phyloP scores from a whole-genome alignment of 352 stramenopile genomes.

The Saprolegnia parasitica region DNA sequence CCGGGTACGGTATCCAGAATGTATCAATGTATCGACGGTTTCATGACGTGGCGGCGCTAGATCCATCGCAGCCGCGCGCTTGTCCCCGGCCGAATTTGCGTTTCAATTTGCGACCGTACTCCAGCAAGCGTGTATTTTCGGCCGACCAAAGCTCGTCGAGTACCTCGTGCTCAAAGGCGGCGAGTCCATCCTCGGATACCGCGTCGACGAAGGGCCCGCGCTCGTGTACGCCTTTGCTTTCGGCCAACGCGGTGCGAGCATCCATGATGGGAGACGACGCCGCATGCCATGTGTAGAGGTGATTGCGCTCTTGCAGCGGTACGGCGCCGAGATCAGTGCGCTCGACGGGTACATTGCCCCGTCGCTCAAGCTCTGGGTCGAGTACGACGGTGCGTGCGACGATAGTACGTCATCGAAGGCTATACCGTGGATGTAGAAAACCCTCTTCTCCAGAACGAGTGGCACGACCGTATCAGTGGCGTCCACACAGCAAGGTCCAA shows the following conservation, averaged over 20 bases:
- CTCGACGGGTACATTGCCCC: slow-evolving; percentile 45
- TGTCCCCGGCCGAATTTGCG: slow-evolving; percentile 43
- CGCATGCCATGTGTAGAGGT: slow-evolving; percentile 30
- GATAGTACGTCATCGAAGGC: neutral
- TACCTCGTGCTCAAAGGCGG: slow-evolving; percentile 54
- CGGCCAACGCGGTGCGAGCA: slow-evolving; percentile 34
- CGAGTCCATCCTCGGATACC: slow-evolving; percentile 50
- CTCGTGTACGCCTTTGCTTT: slow-evolving; percentile 64
- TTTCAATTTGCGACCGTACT: slow-evolving; percentile 66
- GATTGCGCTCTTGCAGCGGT: slow-evolving; percentile 33
- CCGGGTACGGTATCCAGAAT: neutral
- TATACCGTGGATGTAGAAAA: slow-evolving; percentile 1
- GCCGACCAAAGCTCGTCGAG: slow-evolving; percentile 37
- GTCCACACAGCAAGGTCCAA: neutral
- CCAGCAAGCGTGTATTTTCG: slow-evolving; percentile 58
- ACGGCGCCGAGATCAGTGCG: slow-evolving; percentile 50
- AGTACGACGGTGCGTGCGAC: slow-evolving; percentile 32
- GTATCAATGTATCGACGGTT: slow-evolving; percentile 34
- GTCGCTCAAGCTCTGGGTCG: slow-evolving; percentile 60
- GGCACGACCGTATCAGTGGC: neutral
- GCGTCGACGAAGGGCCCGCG: slow-evolving; percentile 53
- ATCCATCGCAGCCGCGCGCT: neutral
- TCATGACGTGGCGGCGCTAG: no score
- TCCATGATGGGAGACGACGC: neutral
- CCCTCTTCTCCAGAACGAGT: slow-evolving; percentile 7